phyloP scores from a whole-genome alignment of 2,329 filamentous ascomycete species.

The Paracamarosporium sp. region DNA sequence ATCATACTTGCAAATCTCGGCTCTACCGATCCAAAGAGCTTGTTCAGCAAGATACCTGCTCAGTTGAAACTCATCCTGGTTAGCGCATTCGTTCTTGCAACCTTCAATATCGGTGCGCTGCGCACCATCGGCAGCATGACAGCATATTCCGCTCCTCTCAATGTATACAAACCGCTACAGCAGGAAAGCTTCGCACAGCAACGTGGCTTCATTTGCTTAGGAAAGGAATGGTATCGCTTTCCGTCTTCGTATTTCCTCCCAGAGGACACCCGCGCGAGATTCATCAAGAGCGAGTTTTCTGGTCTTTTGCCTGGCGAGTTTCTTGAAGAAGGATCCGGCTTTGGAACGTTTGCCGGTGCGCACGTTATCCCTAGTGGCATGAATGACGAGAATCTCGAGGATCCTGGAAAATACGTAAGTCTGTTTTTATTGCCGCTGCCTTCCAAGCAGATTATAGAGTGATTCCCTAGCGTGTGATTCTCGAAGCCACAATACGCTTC shows the following conservation, averaged over 20 bases:
- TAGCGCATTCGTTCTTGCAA: slow-evolving; percentile 65
- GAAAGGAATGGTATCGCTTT: slow-evolving; percentile 98
- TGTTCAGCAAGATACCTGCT: slow-evolving; percentile 75
- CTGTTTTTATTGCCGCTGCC: background rate
- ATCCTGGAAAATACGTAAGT: slow-evolving; percentile 81
- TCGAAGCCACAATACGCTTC: too few species aligned
- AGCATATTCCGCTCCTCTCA: slow-evolving; percentile 82
- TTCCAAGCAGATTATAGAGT: too few species aligned
- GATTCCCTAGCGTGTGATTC: background rate
- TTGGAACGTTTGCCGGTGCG: slow-evolving; percentile 81
- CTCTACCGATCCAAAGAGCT: slow-evolving; percentile 68
- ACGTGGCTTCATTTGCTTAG: slow-evolving; percentile 81
- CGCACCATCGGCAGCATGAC: slow-evolving; percentile 79
- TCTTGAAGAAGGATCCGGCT: slow-evolving; percentile 71
- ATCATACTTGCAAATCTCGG: slow-evolving; percentile 79
- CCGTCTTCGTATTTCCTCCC: slow-evolving; percentile 92
- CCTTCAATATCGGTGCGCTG: slow-evolving; percentile 70
- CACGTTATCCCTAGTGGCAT: slow-evolving; percentile 83
- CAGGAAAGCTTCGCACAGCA: slow-evolving; percentile 60
- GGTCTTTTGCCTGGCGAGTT: slow-evolving; percentile 93
- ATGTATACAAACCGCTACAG: slow-evolving; percentile 72
- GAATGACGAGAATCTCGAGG: slow-evolving; percentile 91
- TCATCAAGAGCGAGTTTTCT: slow-evolving; percentile 87
- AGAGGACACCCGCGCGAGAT: slow-evolving; percentile 82
- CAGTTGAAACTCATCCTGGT: slow-evolving; percentile 74